Evolutionary conservation across 1,284 basidiomycete species (phyloP), one percentile per base, ranked within the genome.

Genomic region (Apiotrichum sp.): DNA sequence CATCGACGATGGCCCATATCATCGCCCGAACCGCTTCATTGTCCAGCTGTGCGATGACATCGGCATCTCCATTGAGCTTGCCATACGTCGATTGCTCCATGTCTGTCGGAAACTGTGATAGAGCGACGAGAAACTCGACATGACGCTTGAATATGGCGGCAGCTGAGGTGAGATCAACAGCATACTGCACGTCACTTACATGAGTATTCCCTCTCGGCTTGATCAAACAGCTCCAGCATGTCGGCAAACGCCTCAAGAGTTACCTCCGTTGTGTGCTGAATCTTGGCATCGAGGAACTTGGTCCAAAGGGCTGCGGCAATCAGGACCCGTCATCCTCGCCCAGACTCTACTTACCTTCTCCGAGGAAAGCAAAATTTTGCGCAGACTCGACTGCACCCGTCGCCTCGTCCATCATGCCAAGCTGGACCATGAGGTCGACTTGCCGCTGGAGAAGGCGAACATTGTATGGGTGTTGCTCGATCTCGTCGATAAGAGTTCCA

Each of bases 191-290:
- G 22, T 3, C 8, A 73, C 88, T 74, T 71, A 92, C 89, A 91
- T 34, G 90, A 68, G 69, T 92, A 92, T 66, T 93, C 89, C 14
- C 73, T 76, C 69, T 89, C 87, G 14, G 89, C 89, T 46, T 79
- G 81, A 44, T 79, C 74, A 68, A 86, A 91, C 46, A 84, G 62
- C n/a, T 80, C 80, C 55, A 88, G 72, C 10, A 89, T 70, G 47
- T 84, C 82, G 43, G 81, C 67, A 29, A 84, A 76, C 11, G 79
- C 81, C 47, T 83, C 80, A 8, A 71, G 52, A n/a, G 52, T 62
- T 4, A 69, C 44, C 1, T 61, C 61, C 29, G 46, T 40, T 8
- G 59, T 38, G n/a, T 13, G 47, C n/a, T 5, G 9, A 38, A 70
- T 47, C 16, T 62, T 52, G 10, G 53, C 50, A 39, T 73, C 65